Evolutionary conservation across 805 yeast species (phyloP), one percentile per base, ranked within the genome.

Genomic region (Wickerhamiella qilinensis): DNA sequence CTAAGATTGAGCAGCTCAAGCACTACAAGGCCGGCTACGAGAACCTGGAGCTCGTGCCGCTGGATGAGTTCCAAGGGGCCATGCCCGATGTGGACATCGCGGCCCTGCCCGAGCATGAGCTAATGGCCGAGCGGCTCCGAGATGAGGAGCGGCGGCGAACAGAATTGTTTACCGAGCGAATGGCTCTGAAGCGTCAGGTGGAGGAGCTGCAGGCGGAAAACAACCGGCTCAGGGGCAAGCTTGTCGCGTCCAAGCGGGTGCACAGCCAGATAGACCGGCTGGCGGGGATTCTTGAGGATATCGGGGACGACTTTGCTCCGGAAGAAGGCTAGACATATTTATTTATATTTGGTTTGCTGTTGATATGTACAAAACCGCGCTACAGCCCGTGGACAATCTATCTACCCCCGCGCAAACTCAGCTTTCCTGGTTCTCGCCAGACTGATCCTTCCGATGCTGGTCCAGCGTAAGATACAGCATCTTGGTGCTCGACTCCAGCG

Each of bases 381-480:
- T n/a, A n/a, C n/a, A n/a, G n/a, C n/a, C n/a, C n/a, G n/a, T n/a
- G n/a, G n/a, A n/a, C n/a, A n/a, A n/a, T n/a, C n/a, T n/a, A n/a
- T n/a, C n/a, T n/a, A n/a, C n/a, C n/a, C n/a, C n/a, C n/a, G n/a
- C n/a, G n/a, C n/a, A n/a, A n/a, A n/a, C n/a, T n/a, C n/a, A n/a
- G n/a, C n/a, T n/a, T n/a, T n/a, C n/a, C n/a, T n/a, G n/a, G n/a
- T n/a, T n/a, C n/a, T n/a, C n/a, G n/a, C n/a, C n/a, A n/a, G n/a
- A n/a, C n/a, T 47, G 49, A 44, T 67, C 67, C 53, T 71, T 63
- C 38, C 62, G 59, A 47, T 75, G 79, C 41, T 76, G 65, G 43
- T 81, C 77, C 58, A 86, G 59, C 7, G 93, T 80, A 58, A 84
- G 63, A 53, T 82, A 82, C 49, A 86, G 68, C 41, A 63, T 60